Base-by-base conservation (phyloP, 1,284 basidiomycete species). In the Cutaneotrichosporon arboriforme region DNA sequence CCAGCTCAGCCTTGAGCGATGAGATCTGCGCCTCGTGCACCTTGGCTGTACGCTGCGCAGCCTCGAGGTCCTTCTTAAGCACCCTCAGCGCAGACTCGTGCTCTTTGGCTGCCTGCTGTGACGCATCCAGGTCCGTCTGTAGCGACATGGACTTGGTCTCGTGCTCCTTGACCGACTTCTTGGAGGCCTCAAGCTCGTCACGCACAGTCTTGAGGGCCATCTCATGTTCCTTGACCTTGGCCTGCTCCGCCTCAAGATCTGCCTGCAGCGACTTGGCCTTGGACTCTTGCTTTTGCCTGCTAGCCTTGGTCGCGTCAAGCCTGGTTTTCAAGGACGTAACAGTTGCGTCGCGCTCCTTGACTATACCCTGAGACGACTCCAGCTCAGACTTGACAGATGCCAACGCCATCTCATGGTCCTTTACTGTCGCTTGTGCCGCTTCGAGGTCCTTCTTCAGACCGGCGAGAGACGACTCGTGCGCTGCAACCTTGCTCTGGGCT, bases 261-360 rank as follows among this genome's bases (percentile, higher is more conserved):
- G 49, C 31, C 20, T 44, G 35, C 8, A 51, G 45, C 22, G 46
- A 44, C 21, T 47, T 43, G 23, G 43, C 38, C 3, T 36, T 17
- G 10, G 44, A 40, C 40, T 53, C 44, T 36, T 49, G 48, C 22
- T 41, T 47, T 34, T 46, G 42, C 10, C 13, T 33, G 8, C 38
- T 15, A 38, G 41, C 46, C 33, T 52, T 37, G 31, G 26, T 17
- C n/a, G 36, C 31, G 15, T 48, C 45, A 13, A 49, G 41, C 12
- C 49, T 41, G 2, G 46, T 13, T 41, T 49, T 49, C 26, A n/a
- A 41, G 23, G 36, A 20, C 23, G 14, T 18, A 22, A 50, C 45
- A 4, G 49, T 23, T 4, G 18, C 52, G 9, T 43, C 46, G 36
- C 22, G 52, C 17, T 54, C 46, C 52, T 43, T 43, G 40, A 40